Evolutionary conservation across 192 early-diverging fungal genomes (phyloP), one percentile per base, ranked within the genome.

Genomic region (Backusella circina): DNA sequence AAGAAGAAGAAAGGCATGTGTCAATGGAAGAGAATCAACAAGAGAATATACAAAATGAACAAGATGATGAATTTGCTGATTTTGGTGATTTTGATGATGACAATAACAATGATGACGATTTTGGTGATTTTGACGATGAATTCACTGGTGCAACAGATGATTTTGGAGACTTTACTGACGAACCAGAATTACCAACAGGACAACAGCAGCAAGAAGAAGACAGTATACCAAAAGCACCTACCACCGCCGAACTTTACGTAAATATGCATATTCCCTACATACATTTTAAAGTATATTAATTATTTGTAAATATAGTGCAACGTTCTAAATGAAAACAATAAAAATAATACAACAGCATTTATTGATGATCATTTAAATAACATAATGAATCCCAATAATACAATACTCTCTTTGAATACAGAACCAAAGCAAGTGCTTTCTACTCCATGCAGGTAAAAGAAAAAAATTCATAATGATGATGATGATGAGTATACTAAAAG

Each of bases 121-220:
- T 61, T 61, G 54, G 65, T 18, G 65, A 67, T 31, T 67, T 67
- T 8, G 65, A 67, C 26, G 54, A 61, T 61, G 54, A 61, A 28
- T 61, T 61, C 23, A 61, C 21, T 61, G 54, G 23, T 35, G 28
- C 28, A 51, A 57, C 21, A 10, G 79, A 80, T n/a, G 79, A 76
- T 9, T 81, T 81, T 77, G 80, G 80, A 6, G 81, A 83, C 32
- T 83, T 83, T 74, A 75, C 33, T n/a, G 75, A 77, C 1, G 54
- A 61, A 28, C 23, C 23, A 61, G 3, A 61, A 28, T 21, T 13
- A 9, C 10, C 21, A 28, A 9, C 28, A 28, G n/a, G 12, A 26
- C n/a, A 28, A 26, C n/a, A 57, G 8, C 8, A 57, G 26, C 2
- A 23, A 57, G 21, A 57, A 28, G 10, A 23, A 13, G 41, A 18